phyloP scores from a whole-genome alignment of 805 yeast genomes.

The Candida suzukii region DNA sequence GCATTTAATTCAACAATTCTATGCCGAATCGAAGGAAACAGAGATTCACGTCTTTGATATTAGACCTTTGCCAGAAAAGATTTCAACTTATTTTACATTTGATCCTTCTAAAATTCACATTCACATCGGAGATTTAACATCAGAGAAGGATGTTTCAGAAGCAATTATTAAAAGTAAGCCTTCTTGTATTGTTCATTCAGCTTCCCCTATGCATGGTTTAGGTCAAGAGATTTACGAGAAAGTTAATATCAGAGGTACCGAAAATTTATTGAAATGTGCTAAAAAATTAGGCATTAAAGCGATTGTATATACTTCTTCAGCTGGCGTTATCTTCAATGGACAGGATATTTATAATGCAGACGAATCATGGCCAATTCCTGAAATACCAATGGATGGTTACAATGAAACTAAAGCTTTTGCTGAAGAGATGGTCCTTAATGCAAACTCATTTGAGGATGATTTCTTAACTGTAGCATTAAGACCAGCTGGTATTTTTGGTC shows the following conservation, averaged over 20 bases:
- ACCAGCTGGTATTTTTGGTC: conserved; percentile 98
- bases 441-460: conserved; percentile 50
- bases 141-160: conserved; percentile 52
- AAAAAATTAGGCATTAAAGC: conserved; percentile 46
- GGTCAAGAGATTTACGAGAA: conserved; percentile 76
- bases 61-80: conserved; percentile 71
- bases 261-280: conserved; percentile 61
- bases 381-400: conserved; percentile 91
- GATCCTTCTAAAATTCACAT: conserved; percentile 48
- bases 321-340: conserved; percentile 97
- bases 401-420: conserved; percentile 93
- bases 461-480: conserved; percentile 80
- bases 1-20: conserved; percentile 83
- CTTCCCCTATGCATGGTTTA: conserved; percentile 92
- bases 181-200: conserved; percentile 84
- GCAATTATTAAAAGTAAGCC: conserved; percentile 60
- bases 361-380: conserved; percentile 91
- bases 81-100: conserved; percentile 72
- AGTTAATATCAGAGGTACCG: conserved; percentile 89
- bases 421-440: conserved; percentile 70
- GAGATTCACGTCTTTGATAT: conserved; percentile 83
- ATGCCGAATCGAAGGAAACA: conserved; percentile 56
- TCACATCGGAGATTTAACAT: conserved; percentile 81
- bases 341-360: conserved; percentile 86
- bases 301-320: conserved; percentile 90